Base-by-base conservation (phyloP, 2,329 filamentous ascomycete genomes). In the Nemania sp. region DNA sequence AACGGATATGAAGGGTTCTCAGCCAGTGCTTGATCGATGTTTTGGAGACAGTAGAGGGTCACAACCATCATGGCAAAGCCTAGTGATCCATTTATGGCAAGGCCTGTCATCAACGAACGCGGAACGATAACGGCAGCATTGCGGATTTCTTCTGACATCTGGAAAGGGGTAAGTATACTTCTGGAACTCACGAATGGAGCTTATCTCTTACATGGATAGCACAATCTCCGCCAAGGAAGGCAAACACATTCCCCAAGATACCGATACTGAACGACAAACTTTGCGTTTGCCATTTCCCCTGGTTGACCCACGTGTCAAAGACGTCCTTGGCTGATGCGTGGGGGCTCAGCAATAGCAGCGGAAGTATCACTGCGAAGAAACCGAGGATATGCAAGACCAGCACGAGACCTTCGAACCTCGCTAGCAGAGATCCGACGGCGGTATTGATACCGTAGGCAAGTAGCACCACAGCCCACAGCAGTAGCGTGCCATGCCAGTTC, bases 1-100 rank as follows among this genome's bases (percentile, higher is more conserved):
- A 84, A 83, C 0, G 84, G 82, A 42, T 80, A 82, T 1, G 75
- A 75, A 0, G 80, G 80, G 0, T 72, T 71, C 0, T 74, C 75
- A 0, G 67, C 66, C 3, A 80, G 65, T 0, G 77, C 73, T 0
- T 63, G 64, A 9, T 76, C 70, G 9, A 80, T 67, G 50, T 83
- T 73, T 2, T 74, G 74, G 14, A 84, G 70, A 22, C 77, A 80
- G 59, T 83, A 85, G 7, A 81, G 72, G 30, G 81, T 70, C 0
- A 79, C 77, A 12, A 83, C 71, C n/a, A 83, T 62, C 72, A 84
- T 80, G n/a, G 77, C 72, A 39, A 83, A 79, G 0, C 81, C 82
- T 0, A 81, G 67, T 0, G 73, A 61, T 3, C 77, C 80, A 51
- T 83, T 83, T 43, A 83, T 69, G 0, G 73, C 54, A 0, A 82